These are phyloP conservation scores for Crinitomyces ghanaensis DNA, from an alignment of 805 yeast genomes.

Conservation along the genomic window DNA sequence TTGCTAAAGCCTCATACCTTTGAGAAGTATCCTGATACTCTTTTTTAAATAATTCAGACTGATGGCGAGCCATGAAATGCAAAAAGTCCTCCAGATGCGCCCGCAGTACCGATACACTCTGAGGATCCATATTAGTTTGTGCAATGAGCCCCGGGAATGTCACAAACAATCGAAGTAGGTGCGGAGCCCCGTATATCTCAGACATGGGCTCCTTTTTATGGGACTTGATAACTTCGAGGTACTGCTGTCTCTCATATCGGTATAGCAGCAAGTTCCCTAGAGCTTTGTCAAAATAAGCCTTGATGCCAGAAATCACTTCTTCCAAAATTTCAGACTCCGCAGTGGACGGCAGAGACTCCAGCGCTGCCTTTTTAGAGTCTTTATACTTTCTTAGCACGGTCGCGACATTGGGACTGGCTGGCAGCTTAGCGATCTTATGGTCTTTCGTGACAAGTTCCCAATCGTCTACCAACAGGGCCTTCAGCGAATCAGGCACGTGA, in stretches of 20 bases:
- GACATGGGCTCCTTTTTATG: constrained; percentile 29
- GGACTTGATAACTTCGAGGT: constrained; percentile 35
- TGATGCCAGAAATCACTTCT: constrained; percentile 64
- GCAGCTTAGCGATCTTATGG: constrained; percentile 55
- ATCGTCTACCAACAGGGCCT: constrained; percentile 70
- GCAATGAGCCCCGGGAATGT: constrained; percentile 75
- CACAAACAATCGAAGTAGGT: constrained; percentile 64
- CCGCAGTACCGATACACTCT: constrained; percentile 46
- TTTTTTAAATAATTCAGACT: constrained; percentile 26
- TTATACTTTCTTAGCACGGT: constrained; percentile 45
- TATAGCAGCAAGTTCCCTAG: constrained; percentile 61
- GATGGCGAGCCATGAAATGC: constrained; percentile 38
- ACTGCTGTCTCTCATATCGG: constrained; percentile 69
- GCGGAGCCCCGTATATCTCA: constrained; percentile 68
- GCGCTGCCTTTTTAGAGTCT: constrained; percentile 18
- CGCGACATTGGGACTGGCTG: constrained; percentile 43
- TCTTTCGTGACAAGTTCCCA: constrained; percentile 88
- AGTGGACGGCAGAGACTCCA: constrained; percentile 17
- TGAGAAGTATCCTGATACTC: constrained; percentile 44
- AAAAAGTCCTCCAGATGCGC: constrained; percentile 45
- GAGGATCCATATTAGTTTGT: constrained; percentile 71
- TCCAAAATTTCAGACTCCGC: constrained; percentile 40
- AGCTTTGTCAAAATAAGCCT: constrained; percentile 60
- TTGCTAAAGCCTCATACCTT: constrained; percentile 30
- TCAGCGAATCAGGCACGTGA: constrained; percentile 53